Evolutionary conservation across 2,329 filamentous ascomycete genomes (phyloP), one percentile per base, ranked within the genome.

Genomic region (Monilinia fructicola): DNA sequence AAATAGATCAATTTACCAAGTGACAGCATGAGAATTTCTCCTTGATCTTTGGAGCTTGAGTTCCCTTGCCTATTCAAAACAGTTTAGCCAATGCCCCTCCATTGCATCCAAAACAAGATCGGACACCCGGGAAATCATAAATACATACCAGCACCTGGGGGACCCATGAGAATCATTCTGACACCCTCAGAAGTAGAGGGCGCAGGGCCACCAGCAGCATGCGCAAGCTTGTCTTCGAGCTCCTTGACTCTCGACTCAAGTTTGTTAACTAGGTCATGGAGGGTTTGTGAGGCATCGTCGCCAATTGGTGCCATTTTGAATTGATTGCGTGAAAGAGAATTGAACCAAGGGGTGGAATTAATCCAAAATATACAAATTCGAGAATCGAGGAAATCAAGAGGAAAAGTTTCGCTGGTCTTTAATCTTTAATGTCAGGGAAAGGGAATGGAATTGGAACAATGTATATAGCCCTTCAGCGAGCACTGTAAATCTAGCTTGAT

Each of bases 1-100:
- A 11, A 42, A 38, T 11, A 31, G 26, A 40, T 28, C 18, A 40
- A n/a, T 89, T 76, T 87, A 97, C 93, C 82, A 99, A 82, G 81
- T 99, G 95, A 83, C 95, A 99, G 83, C 93, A 93, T 79, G 89
- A 92, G 83, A 93, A 99, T 83, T 92, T 96, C 78, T 98, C 94
- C 87, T 97, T 97, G 82, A 99, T 95, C 81, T 90, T 94, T 72
- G 95, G 95, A 68, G 95, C 95, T 81, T 99, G 95, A 53, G 95
- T 99, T 81, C 95, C 95, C 87, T 99, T 99, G 83, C 95, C 95
- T 98, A 76, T 69, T 70, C 60, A 67, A 67, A 61, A 48, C 40
- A 65, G 66, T 72, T 73, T 74, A 73, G 73, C 69, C 65, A 69
- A 63, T 67, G 64, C 31, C 55, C 64, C 38, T 40, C 35, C 54